Evolutionary conservation across 768 basidiomycete species (phyloP), one percentile per base, ranked within the genome.

Genomic region (Auricularia heimuer): DNA sequence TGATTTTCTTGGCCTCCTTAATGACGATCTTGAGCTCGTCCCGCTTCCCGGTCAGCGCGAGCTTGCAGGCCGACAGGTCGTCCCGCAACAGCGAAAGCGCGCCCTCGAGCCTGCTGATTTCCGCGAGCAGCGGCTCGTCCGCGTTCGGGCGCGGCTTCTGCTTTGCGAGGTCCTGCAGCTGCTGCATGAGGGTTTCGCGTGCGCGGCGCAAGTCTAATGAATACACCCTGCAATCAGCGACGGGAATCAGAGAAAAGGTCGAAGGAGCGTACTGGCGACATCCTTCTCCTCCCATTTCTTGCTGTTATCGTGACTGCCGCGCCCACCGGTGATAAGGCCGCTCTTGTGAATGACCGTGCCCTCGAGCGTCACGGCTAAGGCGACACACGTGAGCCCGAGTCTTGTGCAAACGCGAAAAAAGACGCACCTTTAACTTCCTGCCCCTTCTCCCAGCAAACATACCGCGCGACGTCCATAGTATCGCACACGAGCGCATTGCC

Each of bases 281-380:
- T 97, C 94, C 70, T 89, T 90, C 73, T 98, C 96, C 66, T 96
- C 92, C 89, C 94, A 98, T 72, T 92, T 94, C 77, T 91, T 90
- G 47, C 81, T 82, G 21, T 75, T 85, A 60, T 79, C 82, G 67
- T 88, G 87, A 0, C 88, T 83, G 69, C 92, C 91, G 61, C 85
- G 81, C 34, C 97, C 97, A 77, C 97, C 97, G 42, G 97, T 99
- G 73, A 99, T 98, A 60, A 96, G 77, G 67, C 97, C 97, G 69
- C 92, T 94, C 78, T 95, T 95, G 75, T 99, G 97, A 60, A 99
- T 98, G 66, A 99, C 80, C 2, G 95, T 98, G 1, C 97, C 97
- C 54, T 98, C 95, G 54, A 99, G 79, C 24, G 24, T 24, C 24
- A 24, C 24, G 24, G 24, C 24, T 24, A 24, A 24, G 24, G 24